Conservation (phyloP, 2,329 filamentous ascomycete species). For the Colletotrichum sp. region DNA sequence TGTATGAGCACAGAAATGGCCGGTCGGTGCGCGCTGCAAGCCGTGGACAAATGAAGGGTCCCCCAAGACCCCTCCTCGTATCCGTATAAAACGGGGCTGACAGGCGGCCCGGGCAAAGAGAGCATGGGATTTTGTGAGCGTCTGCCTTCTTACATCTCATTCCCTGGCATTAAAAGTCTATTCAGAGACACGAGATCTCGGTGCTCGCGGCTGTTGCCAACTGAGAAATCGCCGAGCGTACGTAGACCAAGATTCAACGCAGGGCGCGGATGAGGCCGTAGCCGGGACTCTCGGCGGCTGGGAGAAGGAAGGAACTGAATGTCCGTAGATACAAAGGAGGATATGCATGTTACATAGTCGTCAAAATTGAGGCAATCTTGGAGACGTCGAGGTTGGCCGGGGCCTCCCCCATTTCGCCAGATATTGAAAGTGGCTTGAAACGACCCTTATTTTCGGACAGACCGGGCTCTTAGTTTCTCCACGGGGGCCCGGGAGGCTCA, state of each 20-base stretch:
- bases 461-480: constrained; percentile 16
- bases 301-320: background rate
- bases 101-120: background rate
- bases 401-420: background rate
- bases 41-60: constrained; percentile 6
- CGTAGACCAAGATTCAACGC: background rate
- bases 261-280: background rate
- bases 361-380: constrained; percentile 15
- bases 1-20: background rate
- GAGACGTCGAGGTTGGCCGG: background rate
- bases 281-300: background rate
- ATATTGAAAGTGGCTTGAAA: constrained; percentile 16
- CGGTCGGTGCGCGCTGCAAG: background rate
- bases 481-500: constrained; percentile 2
- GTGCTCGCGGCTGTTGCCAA: background rate
- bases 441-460: constrained; percentile 19
- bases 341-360: background rate
- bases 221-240: background rate
- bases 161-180: background rate
- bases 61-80: constrained; percentile 8
- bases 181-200: background rate
- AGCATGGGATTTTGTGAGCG: background rate
- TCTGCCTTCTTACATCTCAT: background rate
- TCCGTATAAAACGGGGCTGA: constrained; percentile 19
- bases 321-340: background rate